Evolutionary conservation across 1,284 basidiomycete species (phyloP).

Genomic region (Cryptococcus amylolentus): DNA sequence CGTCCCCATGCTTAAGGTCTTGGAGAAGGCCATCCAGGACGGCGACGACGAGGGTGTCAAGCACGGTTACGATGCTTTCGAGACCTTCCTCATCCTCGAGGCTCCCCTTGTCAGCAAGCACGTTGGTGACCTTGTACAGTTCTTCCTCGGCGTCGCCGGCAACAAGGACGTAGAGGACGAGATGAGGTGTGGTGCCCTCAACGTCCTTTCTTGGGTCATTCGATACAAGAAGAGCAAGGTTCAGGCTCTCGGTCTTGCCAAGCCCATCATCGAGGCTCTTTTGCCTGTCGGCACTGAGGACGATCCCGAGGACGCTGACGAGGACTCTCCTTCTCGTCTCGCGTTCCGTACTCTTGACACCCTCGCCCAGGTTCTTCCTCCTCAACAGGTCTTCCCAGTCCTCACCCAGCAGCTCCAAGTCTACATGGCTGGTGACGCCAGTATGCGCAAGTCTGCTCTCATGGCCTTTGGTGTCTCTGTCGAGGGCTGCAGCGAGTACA

Average conservation of each 20-base stretch:
- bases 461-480: slow-evolving; percentile 94
- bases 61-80: slow-evolving; percentile 91
- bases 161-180: slow-evolving; percentile 76
- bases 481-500: slow-evolving; percentile 97
- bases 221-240: slow-evolving; percentile 98
- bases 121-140: slow-evolving; percentile 81
- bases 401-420: slow-evolving; percentile 75
- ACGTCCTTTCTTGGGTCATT: slow-evolving; percentile 93
- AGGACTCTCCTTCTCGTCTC: slow-evolving; percentile 81
- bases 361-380: slow-evolving; percentile 89
- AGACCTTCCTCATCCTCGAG: slow-evolving; percentile 93
- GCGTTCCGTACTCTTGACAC: slow-evolving; percentile 94
- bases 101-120: slow-evolving; percentile 86
- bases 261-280: slow-evolving; percentile 82
- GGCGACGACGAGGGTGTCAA: slow-evolving; percentile 79
- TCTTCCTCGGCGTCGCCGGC: slow-evolving; percentile 79
- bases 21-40: slow-evolving; percentile 79
- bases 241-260: slow-evolving; percentile 79
- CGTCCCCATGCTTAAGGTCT: slow-evolving; percentile 84
- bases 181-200: slow-evolving; percentile 85
- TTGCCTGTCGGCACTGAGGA: slow-evolving; percentile 92
- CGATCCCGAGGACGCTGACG: slow-evolving; percentile 74
- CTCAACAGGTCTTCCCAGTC: slow-evolving; percentile 93
- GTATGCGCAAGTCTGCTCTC: slow-evolving; percentile 84
- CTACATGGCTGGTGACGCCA: slow-evolving; percentile 75